phyloP scores from a whole-genome alignment of 2,329 filamentous ascomycete genomes.

The Fusarium sp. region DNA sequence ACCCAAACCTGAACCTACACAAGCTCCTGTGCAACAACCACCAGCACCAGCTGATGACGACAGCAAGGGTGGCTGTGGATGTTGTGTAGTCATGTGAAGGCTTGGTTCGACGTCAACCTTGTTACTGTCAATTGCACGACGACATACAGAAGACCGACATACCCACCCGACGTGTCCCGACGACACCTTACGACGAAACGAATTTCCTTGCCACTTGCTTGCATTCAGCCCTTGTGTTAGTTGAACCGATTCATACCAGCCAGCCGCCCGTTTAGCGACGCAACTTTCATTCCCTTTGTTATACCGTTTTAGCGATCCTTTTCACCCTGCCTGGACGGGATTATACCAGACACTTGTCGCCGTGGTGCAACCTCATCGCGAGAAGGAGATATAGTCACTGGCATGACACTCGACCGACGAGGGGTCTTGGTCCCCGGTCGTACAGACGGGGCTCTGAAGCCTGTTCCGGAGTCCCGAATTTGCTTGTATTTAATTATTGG shows the following conservation, averaged over 20 bases:
- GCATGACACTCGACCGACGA: slow-evolving; percentile 37
- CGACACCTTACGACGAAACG: slow-evolving; percentile 51
- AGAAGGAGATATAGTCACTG: slow-evolving; percentile 34
- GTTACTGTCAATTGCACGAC: slow-evolving; percentile 6
- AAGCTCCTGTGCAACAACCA: slow-evolving; percentile 32
- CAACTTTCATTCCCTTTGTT: slow-evolving; percentile 50
- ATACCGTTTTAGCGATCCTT: slow-evolving; percentile 37
- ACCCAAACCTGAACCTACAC: slow-evolving; percentile 33
- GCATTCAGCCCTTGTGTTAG: slow-evolving; percentile 52
- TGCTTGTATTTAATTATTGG: slow-evolving; percentile 49
- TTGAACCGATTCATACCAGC: slow-evolving; percentile 44
- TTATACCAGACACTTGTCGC: slow-evolving; percentile 30
- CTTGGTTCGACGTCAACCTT: neutral
- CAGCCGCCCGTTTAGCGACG: slow-evolving; percentile 47
- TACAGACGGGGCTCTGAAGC: slow-evolving; percentile 19
- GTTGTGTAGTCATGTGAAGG: slow-evolving; percentile 67
- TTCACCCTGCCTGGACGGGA: slow-evolving; percentile 34
- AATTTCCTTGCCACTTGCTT: slow-evolving; percentile 49
- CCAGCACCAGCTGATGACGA: slow-evolving; percentile 51
- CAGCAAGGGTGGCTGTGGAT: slow-evolving; percentile 64
- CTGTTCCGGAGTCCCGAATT: slow-evolving; percentile 32
- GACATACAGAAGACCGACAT: slow-evolving; percentile 29
- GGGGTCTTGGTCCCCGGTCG: slow-evolving; percentile 26
- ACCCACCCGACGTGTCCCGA: slow-evolving; percentile 34
- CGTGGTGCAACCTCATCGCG: slow-evolving; percentile 27